These are phyloP conservation scores for Strobilomyces echinocephalus DNA, from an alignment of 768 basidiomycete species.

Conservation along the genomic window DNA sequence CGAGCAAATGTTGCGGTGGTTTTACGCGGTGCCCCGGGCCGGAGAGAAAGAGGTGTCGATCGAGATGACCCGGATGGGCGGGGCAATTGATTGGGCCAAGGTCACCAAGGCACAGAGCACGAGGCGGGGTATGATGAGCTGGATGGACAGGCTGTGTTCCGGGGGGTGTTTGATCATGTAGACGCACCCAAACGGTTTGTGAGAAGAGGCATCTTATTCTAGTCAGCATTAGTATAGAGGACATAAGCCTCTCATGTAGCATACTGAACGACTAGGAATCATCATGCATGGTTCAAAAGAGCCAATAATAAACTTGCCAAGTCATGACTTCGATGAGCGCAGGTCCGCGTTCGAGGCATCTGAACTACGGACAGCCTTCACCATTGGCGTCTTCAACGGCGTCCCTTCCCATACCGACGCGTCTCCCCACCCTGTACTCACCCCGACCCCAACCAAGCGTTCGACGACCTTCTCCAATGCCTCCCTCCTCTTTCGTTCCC, in stretches of 20 bases:
- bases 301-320: neutral
- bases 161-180: slow-evolving; percentile 26
- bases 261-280: slow-evolving; percentile 1
- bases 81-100: slow-evolving; percentile 32
- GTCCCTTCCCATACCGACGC: slow-evolving; percentile 46
- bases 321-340: slow-evolving; percentile 3
- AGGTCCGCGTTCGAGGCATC: neutral
- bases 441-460: slow-evolving; percentile 63
- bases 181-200: neutral
- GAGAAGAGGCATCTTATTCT: slow-evolving; percentile 10
- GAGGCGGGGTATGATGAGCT: neutral
- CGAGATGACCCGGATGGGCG: slow-evolving; percentile 38
- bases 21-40: slow-evolving; percentile 34
- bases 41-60: slow-evolving; percentile 34
- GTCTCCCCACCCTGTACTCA: slow-evolving; percentile 60
- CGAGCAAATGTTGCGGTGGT: slow-evolving; percentile 51
- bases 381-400: slow-evolving; percentile 46
- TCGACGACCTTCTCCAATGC: slow-evolving; percentile 64
- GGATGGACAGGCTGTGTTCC: slow-evolving; percentile 13
- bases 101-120: neutral
- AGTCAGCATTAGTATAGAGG: neutral
- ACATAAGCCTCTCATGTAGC: neutral
- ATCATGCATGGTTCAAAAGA: neutral
- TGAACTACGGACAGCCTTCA: slow-evolving; percentile 29
- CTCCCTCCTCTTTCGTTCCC: slow-evolving; percentile 42